Base-by-base conservation (phyloP, 768 basidiomycete species). In the Termitomyces sp. region DNA sequence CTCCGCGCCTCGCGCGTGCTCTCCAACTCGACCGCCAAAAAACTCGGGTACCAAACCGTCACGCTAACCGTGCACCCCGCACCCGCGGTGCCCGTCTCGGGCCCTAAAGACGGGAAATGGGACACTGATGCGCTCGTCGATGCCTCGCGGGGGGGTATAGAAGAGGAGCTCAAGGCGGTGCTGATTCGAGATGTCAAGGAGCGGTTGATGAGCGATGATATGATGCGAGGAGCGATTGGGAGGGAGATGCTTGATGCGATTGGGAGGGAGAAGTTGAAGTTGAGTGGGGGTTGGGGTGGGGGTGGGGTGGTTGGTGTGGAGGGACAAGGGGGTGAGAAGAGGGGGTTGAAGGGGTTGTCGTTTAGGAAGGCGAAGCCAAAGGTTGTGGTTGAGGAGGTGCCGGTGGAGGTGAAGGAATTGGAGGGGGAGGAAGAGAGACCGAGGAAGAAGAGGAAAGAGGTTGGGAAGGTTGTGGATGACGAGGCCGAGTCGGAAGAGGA, bases 1-100 rank as follows among this genome's bases (percentile, higher is more conserved):
- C 76, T 84, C 6, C 77, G 87, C 3, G 90, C 92, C 0, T 78
- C 79, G 9, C 81, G 82, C 62, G 85, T 91, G 3, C 80, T 95
- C 35, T 75, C 59, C 47, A 62, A 72, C 58, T 71, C 73, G 6
- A 74, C 71, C 5, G 73, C 74, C 12, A 82, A 80, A 40, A 82
- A 76, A 56, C 78, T 90, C 3, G 81, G 77, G 1, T 80, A 84
- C 61, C 84, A 84, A 59, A 70, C 82, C 19, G 84, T 89, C 19
- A 78, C 76, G 14, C 71, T 89, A 25, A 77, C 79, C 11, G 76
- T 83, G 7, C 80, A 78, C 54, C 68, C 72, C 2, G 73, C 81
- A 1, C 78, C 78, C 1, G 56, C 69, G 21, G 67, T 67, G 66
- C 56, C 69, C 65, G 55, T 68, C 11, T 69, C 73, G 16, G 65